These are phyloP conservation scores for Medicago arabica DNA, from an alignment of 306 rosid genomes.

Conservation along the genomic window DNA sequence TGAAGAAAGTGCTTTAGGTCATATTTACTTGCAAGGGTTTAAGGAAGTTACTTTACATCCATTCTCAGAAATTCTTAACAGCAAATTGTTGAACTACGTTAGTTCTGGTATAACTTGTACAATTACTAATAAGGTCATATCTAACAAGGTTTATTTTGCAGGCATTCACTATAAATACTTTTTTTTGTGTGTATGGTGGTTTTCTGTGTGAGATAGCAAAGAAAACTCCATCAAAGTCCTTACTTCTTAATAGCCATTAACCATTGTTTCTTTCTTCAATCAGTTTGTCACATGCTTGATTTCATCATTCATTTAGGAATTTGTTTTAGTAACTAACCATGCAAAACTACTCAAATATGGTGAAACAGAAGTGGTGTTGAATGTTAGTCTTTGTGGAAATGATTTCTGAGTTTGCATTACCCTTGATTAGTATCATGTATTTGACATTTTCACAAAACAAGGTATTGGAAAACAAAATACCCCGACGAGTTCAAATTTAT, in stretches of 20 bases:
- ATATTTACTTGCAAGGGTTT: too few species aligned
- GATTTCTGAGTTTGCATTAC: conserved; percentile 23
- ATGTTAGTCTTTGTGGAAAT: conserved; percentile 28
- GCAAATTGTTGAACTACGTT: too few species aligned
- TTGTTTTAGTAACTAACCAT: neutral
- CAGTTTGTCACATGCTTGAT: too few species aligned
- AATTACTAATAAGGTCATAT: neutral
- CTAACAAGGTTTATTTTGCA: neutral
- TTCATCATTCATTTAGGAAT: too few species aligned
- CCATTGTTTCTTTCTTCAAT: too few species aligned
- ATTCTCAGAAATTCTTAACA: too few species aligned
- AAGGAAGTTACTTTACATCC: too few species aligned
- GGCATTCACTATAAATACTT: neutral
- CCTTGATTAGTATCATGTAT: conserved; percentile 13
- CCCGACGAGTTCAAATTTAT: neutral
- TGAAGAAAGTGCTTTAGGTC: too few species aligned
- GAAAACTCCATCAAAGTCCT: too few species aligned
- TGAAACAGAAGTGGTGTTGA: neutral
- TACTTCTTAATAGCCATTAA: too few species aligned
- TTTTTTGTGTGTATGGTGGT: neutral
- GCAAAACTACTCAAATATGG: too few species aligned
- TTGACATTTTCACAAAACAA: conserved; percentile 24
- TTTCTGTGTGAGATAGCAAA: conserved; percentile 3
- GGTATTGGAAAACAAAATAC: neutral
- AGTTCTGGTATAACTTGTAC: too few species aligned